phyloP scores from a whole-genome alignment of 305 asterid species.

The Fraxinus paxiana region DNA sequence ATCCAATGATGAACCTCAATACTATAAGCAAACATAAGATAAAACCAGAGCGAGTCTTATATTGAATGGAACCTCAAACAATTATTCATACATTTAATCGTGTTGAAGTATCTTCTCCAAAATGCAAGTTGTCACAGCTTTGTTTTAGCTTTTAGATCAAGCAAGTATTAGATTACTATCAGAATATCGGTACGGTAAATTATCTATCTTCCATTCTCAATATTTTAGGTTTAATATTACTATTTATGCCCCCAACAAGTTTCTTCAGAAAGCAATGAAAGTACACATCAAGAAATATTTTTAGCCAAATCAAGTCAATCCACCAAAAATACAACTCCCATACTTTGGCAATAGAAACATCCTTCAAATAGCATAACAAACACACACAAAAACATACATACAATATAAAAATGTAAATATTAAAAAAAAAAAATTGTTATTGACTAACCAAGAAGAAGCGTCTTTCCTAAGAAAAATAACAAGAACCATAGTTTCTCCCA shows the following conservation, averaged over 20 bases:
- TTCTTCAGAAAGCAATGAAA: neutral
- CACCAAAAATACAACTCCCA: neutral
- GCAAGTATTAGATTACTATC: neutral
- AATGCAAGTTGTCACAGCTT: neutral
- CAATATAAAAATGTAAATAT: neutral
- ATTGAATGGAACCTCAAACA: neutral
- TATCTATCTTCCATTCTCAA: neutral
- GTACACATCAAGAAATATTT: neutral
- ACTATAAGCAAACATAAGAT: neutral
- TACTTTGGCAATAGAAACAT: neutral
- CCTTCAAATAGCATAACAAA: neutral
- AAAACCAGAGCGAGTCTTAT: neutral
- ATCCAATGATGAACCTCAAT: neutral
- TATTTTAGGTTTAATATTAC: neutral
- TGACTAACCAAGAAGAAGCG: neutral
- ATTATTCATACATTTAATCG: neutral
- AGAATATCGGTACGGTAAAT: neutral
- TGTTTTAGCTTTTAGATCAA: neutral
- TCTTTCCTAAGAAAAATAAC: neutral
- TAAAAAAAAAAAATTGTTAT: neutral
- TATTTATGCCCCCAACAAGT: neutral
- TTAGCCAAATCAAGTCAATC: neutral
- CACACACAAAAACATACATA: neutral
- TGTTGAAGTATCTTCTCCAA: neutral
- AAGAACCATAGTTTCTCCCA: slow-evolving; percentile 7